Evolutionary conservation across 495 filamentous ascomycete genomes (phyloP).

Genomic region (Neurospora sp.): DNA sequence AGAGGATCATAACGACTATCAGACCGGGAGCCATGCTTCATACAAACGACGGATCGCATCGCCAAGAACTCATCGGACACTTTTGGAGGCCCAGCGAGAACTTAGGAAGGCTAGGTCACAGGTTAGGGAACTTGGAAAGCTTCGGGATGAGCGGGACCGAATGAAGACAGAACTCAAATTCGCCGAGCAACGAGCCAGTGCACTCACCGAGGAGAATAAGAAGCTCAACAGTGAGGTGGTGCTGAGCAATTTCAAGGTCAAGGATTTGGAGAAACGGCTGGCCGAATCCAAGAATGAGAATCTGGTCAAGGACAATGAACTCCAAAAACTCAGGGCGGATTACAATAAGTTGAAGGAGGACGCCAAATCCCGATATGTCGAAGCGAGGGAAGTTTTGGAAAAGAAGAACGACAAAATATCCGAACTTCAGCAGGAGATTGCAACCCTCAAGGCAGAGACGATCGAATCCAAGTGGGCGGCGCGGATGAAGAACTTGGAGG

Average conservation of each 20-base stretch:
- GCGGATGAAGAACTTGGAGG: constrained; percentile 15
- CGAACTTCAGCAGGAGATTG: constrained; percentile 21
- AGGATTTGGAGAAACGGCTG: constrained; percentile 34
- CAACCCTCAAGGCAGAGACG: constrained; percentile 15
- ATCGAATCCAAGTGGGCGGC: constrained; percentile 10
- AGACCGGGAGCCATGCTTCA: constrained; percentile 7
- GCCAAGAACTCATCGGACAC: constrained; percentile 36
- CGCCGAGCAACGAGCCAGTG: constrained; percentile 32
- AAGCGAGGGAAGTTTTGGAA: constrained; percentile 47
- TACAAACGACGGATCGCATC: constrained; percentile 25
- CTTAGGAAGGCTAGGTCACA: constrained; percentile 39
- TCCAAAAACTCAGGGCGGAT: constrained; percentile 39
- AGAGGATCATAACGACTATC: constrained; percentile 26
- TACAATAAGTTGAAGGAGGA: constrained; percentile 51
- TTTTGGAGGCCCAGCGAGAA: constrained; percentile 35
- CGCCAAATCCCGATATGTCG: constrained; percentile 43
- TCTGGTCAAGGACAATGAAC: constrained; percentile 38
- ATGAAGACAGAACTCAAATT: constrained; percentile 35
- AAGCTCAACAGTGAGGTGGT: constrained; percentile 32
- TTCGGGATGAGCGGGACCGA: constrained; percentile 37
- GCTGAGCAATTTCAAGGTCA: constrained; percentile 24
- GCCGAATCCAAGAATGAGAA: constrained; percentile 29
- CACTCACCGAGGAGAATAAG: constrained; percentile 36
- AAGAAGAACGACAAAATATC: constrained; percentile 58
- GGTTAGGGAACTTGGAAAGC: constrained; percentile 35